Percentiles rank a stretch among this genome's conserved stretches.
These are phyloP conservation scores for Scopulariopsis brevicaulis DNA, from an alignment of 2,329 filamentous ascomycete species.

Conservation along the genomic window DNA sequence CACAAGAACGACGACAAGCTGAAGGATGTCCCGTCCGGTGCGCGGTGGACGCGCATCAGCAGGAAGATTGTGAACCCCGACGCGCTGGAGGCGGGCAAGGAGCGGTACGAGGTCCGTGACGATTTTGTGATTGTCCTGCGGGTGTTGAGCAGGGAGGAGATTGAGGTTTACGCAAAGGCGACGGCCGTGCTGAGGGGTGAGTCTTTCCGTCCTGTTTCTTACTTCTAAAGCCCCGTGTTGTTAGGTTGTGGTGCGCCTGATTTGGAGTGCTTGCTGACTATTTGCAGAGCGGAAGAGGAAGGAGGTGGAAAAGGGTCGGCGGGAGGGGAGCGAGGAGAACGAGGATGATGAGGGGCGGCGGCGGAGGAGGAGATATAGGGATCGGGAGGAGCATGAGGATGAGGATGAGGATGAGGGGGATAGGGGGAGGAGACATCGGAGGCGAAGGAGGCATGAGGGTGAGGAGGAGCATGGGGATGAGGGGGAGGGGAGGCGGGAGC, in stretches of 20 bases:
- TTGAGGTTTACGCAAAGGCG: slow-evolving; percentile 72
- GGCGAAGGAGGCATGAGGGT: slow-evolving; percentile 17
- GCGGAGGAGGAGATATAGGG: slow-evolving; percentile 13
- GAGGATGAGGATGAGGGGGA: slow-evolving; percentile 15
- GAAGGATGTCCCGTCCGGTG: slow-evolving; percentile 63
- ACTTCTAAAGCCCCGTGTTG: background rate
- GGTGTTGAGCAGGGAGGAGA: slow-evolving; percentile 79
- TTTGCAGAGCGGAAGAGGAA: background rate
- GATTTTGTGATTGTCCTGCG: slow-evolving; percentile 90
- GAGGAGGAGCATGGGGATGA: slow-evolving; percentile 16
- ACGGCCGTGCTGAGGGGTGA: slow-evolving; percentile 73
- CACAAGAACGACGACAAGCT: slow-evolving; percentile 71
- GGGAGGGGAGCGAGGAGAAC: slow-evolving; percentile 11
- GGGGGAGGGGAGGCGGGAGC: slow-evolving; percentile 13
- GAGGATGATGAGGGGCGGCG: slow-evolving; percentile 21
- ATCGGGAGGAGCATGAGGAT: slow-evolving; percentile 15
- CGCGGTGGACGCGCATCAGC: slow-evolving; percentile 89
- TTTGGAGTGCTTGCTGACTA: background rate
- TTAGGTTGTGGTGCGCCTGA: slow-evolving; percentile 3
- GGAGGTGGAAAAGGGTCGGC: slow-evolving; percentile 1
- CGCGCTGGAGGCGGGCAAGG: slow-evolving; percentile 74
- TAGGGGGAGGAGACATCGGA: slow-evolving; percentile 15
- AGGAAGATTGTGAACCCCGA: slow-evolving; percentile 82
- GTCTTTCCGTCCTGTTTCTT: slow-evolving; percentile 12
- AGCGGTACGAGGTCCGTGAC: slow-evolving; percentile 82